A percentile compares a stretch with the other conserved stretches of the same genome.
Evolutionary conservation across 257 asterid species (phyloP).

Genomic region (Solanum neorickii): DNA sequence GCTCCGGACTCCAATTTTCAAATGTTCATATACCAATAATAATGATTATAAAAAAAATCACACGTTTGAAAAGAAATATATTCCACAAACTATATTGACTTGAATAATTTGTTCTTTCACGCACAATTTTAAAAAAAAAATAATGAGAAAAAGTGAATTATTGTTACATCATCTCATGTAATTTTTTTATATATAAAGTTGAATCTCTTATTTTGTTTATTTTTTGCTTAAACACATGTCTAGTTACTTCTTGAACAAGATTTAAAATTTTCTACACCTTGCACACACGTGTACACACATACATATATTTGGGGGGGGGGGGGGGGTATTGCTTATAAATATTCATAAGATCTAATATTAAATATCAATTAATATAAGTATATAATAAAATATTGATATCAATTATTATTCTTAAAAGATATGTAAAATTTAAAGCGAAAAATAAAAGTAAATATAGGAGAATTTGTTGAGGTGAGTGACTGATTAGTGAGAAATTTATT

Average conservation of each 20-base stretch:
- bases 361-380: too few species aligned
- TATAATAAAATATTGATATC: too few species aligned
- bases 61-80: too few species aligned
- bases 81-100: background rate
- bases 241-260: background rate
- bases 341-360: too few species aligned
- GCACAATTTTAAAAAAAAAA: background rate
- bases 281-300: background rate
- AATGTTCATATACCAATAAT: background rate
- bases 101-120: background rate
- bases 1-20: too few species aligned
- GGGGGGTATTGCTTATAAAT: too few species aligned
- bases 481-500: background rate
- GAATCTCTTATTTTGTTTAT: too few species aligned
- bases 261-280: background rate
- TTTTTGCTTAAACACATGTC: background rate
- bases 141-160: background rate
- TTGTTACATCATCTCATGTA: background rate
- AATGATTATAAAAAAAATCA: background rate
- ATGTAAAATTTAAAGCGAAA: too few species aligned
- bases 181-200: too few species aligned
- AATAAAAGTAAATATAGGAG: background rate
- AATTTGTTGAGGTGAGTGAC: background rate
- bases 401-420: too few species aligned
- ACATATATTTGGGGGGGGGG: too few species aligned